These are phyloP conservation scores for Fusarium lyarnte DNA, from an alignment of 2,329 filamentous ascomycete genomes.

Conservation along the genomic window DNA sequence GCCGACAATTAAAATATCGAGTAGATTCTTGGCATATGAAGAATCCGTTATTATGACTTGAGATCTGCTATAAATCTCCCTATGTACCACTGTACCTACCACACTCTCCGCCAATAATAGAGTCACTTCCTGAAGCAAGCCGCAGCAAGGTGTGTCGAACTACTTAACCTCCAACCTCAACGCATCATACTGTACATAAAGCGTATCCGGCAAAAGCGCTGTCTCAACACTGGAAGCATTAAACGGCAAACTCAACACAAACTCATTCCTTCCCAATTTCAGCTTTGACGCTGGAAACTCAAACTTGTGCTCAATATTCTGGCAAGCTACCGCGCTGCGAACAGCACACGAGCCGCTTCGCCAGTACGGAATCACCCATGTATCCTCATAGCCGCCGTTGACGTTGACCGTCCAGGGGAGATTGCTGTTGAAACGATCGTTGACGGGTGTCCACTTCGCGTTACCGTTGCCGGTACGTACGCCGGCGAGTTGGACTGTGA, in stretches of 20 bases:
- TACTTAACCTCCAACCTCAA: slow-evolving; percentile 62
- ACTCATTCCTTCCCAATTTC: slow-evolving; percentile 59
- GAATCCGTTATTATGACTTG: fast-evolving
- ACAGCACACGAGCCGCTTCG: slow-evolving; percentile 62
- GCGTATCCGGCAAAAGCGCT: slow-evolving; percentile 60
- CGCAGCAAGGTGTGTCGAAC: fast-evolving
- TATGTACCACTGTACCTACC: fast-evolving
- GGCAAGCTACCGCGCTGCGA: slow-evolving; percentile 66
- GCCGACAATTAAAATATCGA: fast-evolving
- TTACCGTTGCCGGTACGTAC: slow-evolving; percentile 29
- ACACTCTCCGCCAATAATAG: fast-evolving
- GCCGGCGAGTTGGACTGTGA: slow-evolving; percentile 31
- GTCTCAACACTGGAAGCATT: slow-evolving; percentile 68
- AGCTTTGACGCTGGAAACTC: slow-evolving; percentile 59
- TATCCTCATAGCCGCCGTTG: slow-evolving; percentile 52
- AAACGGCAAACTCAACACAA: slow-evolving; percentile 66
- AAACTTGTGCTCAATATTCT: slow-evolving; percentile 68
- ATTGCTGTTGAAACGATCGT: slow-evolving; percentile 8
- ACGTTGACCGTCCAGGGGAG: slow-evolving; percentile 45
- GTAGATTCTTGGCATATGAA: fast-evolving
- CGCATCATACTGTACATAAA: slow-evolving; percentile 73
- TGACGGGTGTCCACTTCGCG: slow-evolving; percentile 29
- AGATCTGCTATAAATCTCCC: fast-evolving
- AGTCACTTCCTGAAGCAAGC: background rate
- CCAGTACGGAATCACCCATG: slow-evolving; percentile 63